Base-by-base conservation (phyloP, 106 monocot genomes). In the Phalaenopsis equestris region DNA sequence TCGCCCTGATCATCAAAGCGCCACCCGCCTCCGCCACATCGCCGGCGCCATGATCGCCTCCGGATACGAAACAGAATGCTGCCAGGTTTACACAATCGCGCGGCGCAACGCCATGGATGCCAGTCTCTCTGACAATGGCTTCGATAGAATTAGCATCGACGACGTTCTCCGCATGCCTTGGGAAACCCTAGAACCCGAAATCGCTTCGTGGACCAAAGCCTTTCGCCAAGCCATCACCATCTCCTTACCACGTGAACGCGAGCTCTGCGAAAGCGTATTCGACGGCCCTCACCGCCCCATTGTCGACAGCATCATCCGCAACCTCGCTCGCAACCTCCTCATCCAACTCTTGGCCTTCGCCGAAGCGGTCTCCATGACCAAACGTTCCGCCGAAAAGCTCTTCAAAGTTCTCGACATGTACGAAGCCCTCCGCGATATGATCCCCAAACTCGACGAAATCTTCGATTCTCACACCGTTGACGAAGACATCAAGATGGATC, bases 381-480 rank as follows among this genome's bases (percentile, higher is more conserved):
- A 81, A 77, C 86, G 87, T 56, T 89, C 92, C 7, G 85, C 89
- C 8, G 92, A 92, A 87, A 92, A 89, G 87, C 79, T 92, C 19
- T 92, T 89, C 87, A 92, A 92, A 79, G 84, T 92, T 75, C 87
- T 92, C 52, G 92, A 92, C 77, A 90, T 92, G 86, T 89, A 89
- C 82, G 92, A 92, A 77, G 82, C 89, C 17, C 72, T 92, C 74
- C 67, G 86, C 1, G 92, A 92, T 61, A 79, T 84, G 24, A 58
- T 77, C 14, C 84, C 85, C 2, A 72, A 80, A 30, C 19, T 92
- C 14, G 87, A 86, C 42, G 36, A 11, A n/a, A 21, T 91, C 16
- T 86, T 91, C 70, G 76, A 14, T 88, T 16, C 85, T 80, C 75
- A 77, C 83, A 76, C 46, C 15, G 78, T 23, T 8, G 76, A 81